These are phyloP conservation scores for Tuber microsphaerosporum DNA, from an alignment of 495 filamentous ascomycete genomes.

Conservation along the genomic window DNA sequence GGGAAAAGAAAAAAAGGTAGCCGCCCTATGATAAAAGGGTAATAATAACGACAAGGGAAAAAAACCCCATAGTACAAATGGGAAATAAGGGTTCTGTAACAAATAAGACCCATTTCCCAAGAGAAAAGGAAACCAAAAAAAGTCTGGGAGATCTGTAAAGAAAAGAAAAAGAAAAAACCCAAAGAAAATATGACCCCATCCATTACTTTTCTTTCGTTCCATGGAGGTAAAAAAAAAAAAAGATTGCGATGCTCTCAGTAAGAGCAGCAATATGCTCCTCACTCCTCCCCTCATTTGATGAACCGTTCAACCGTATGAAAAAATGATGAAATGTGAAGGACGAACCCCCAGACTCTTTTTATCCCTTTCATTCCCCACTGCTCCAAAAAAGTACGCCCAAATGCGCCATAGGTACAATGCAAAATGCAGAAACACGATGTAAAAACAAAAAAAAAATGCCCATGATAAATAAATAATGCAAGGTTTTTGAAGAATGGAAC, in stretches of 20 bases:
- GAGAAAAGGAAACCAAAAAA: neutral
- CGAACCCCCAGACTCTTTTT: neutral
- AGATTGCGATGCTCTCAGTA: neutral
- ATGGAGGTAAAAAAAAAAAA: neutral
- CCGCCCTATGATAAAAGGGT: neutral
- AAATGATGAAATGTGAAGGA: conserved; percentile 3
- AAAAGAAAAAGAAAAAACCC: neutral
- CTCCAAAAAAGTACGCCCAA: conserved; percentile 37
- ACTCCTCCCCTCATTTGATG: neutral
- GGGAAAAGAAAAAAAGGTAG: neutral
- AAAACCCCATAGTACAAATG: neutral
- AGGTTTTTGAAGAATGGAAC: conserved; percentile 22
- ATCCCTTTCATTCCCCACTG: conserved; percentile 16
- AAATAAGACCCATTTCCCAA: conserved; percentile 7
- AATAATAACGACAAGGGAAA: neutral
- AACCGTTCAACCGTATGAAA: conserved; percentile 2
- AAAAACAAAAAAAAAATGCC: conserved; percentile 28
- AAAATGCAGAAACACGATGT: conserved; percentile 15
- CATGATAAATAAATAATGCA: conserved; percentile 39
- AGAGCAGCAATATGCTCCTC: conserved; percentile 5
- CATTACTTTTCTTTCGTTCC: neutral
- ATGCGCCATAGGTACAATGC: conserved; percentile 39
- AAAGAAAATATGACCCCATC: neutral
- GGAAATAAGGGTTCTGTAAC: conserved; percentile 3
- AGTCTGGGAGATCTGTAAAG: conserved; percentile 1